Evolutionary conservation across 164 flowering plant species (phyloP), one percentile per base, ranked within the genome.

Genomic region (Cinnamomum chago): DNA sequence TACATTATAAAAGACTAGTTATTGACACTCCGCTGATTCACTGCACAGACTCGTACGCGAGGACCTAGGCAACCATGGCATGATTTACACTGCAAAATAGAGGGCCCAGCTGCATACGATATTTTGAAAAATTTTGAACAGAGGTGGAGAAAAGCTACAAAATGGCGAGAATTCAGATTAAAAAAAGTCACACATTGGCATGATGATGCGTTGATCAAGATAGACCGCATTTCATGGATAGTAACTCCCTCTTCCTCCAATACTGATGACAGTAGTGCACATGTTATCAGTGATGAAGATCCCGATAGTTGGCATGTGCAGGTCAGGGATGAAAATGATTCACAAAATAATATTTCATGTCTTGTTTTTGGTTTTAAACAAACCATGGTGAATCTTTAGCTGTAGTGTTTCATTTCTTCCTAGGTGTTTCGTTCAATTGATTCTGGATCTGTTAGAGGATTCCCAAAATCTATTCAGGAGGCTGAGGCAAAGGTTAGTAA

Each of bases 31-130:
- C 68, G 70, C 24, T 74, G 62, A 25, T 74, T 35, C 65, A 35
- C 58, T 80, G 70, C 77, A 65, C 78, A 87, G 90, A 69, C 81
- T 58, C 75, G 75, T 50, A 25, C 77, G 73, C 73, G 70, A 73
- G 82, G 88, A 69, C 97, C 97, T 14, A 86, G 97, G 78, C 88
- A 90, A 81, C 92, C 97, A 58, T 92, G 97, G 97, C 97, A 92
- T 84, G 97, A 92, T 76, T 76, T 92, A 47, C 97, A 92, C 75
- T 92, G 93, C 77, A 88, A 83, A 77, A 79, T 90, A 64, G 95
- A 92, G 60, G 97, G 95, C 5, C 95, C 95, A 62, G 97, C 97
- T 75, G 97, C 93, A 55, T 85, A 89, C 81, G 97, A 92, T 79
- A 77, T 90, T 50, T 60, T 90, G 76, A 86, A 75, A 58, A 92